These are phyloP conservation scores for Cicer judaicum DNA, from an alignment of 306 rosid genomes.

Conservation along the genomic window DNA sequence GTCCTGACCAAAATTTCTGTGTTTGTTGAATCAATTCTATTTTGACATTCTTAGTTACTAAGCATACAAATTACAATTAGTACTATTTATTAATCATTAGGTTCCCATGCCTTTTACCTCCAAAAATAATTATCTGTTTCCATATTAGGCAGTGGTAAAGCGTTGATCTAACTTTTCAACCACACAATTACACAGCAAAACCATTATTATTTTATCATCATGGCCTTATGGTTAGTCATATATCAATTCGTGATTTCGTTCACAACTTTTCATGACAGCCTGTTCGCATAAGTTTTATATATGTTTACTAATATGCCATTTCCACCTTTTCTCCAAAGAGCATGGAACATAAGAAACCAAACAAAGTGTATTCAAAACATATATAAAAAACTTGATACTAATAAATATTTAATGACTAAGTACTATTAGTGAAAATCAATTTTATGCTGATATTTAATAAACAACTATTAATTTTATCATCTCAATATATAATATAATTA, in stretches of 20 bases:
- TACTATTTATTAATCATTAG: slow-evolving; percentile 1
- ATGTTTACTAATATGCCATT: slow-evolving; percentile 19
- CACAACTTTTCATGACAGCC: slow-evolving; percentile 47
- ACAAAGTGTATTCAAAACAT: slow-evolving; percentile 4
- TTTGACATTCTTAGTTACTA: slow-evolving; percentile 21
- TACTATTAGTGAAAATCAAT: too few species aligned
- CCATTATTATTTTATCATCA: slow-evolving; percentile 25
- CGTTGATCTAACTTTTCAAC: slow-evolving; percentile 47
- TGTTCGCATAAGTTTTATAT: slow-evolving; percentile 30
- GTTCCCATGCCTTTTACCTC: slow-evolving; percentile 10
- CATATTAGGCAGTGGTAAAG: slow-evolving; percentile 39
- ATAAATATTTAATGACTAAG: not conserved
- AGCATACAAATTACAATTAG: not conserved
- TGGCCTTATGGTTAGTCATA: slow-evolving; percentile 36
- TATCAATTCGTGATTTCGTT: slow-evolving; percentile 16
- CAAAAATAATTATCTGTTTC: slow-evolving; percentile 4
- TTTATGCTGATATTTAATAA: too few species aligned
- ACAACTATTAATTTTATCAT: too few species aligned
- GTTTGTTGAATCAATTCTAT: not conserved
- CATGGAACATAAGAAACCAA: slow-evolving; percentile 41
- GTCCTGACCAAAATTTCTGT: not conserved
- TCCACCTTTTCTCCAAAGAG: slow-evolving; percentile 21
- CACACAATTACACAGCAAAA: slow-evolving; percentile 36
- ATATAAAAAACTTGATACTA: not conserved
- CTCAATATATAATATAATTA: too few species aligned